Evolutionary conservation across 2,329 filamentous ascomycete species (phyloP).

Genomic region (Colletotrichum sp.): DNA sequence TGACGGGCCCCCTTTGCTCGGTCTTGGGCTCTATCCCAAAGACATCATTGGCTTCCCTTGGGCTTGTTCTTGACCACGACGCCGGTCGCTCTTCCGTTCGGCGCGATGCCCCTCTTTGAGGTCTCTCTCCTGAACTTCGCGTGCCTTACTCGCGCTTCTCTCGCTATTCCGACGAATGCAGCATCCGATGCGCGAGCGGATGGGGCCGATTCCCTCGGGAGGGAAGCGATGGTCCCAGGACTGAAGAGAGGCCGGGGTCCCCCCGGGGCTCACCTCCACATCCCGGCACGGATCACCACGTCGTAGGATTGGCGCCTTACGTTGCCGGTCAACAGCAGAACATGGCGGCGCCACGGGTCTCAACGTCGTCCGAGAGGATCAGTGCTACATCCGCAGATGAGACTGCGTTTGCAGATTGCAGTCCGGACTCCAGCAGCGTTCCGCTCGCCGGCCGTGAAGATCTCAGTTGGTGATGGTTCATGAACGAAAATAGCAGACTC

Average conservation of each 20-base stretch:
- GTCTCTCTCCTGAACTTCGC: neutral
- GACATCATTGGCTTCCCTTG: neutral
- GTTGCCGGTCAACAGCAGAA: constrained; percentile 5
- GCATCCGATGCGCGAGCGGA: neutral
- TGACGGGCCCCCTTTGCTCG: constrained; percentile 6
- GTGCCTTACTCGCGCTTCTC: neutral
- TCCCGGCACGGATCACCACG: constrained; percentile 4
- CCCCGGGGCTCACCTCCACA: neutral
- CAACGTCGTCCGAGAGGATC: neutral
- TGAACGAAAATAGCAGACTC: neutral
- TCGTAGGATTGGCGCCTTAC: neutral
- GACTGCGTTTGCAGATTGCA: neutral
- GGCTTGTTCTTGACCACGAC: neutral
- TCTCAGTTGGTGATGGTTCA: neutral
- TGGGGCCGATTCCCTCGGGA: neutral
- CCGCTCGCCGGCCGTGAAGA: neutral
- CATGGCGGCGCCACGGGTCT: constrained; percentile 16
- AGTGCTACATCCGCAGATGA: neutral
- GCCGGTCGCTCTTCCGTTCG: constrained; percentile 1
- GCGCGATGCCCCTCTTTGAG: neutral
- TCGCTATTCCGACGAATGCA: constrained; percentile 9
- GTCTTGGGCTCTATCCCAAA: neutral
- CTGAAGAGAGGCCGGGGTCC: neutral
- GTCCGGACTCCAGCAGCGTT: neutral
- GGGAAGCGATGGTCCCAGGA: neutral